Evolutionary conservation across 257 asterid species (phyloP), one percentile per base, ranked within the genome.

Genomic region (Linaria vulgaris): DNA sequence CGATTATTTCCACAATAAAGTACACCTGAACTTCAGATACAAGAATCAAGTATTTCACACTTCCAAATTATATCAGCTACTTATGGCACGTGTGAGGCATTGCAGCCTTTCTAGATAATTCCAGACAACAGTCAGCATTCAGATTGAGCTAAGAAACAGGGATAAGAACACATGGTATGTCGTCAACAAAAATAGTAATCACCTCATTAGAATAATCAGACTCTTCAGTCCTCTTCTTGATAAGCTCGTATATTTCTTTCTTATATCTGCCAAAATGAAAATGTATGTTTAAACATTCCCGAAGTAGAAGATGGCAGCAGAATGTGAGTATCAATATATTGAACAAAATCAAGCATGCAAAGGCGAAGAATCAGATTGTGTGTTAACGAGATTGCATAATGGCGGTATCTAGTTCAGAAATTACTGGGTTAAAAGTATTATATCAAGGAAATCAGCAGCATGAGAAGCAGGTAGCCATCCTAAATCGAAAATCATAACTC

Each of bases 171-270:
- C 7, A 14, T 38, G 6, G 19, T 41, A 53, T 61, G 56, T 15
- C 47, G 16, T 22, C 30, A 27, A 60, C 54, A 48, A 54, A 62
- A 67, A 67, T n/a, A 30, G 30, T 51, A 54, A 69, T 64, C 79
- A 90, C 97, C 97, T 86, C 96, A 69, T 80, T 69, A 23, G 66
- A 34, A 49, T 76, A 63, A 67, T 79, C 95, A 34, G 77, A 71
- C 71, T 88, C 95, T 57, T 81, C 94, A 4, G 83, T 71, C 76
- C 84, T 85, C 82, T 85, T 76, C 85, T 84, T 88, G 64, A 86
- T 87, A 24, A 91, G 95, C 59, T 91, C 95, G 53, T 84, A 91
- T 64, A 91, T 70, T 64, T 88, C 74, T 75, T 78, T 84, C 80
- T 91, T 91, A 78, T 90, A 85, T 55, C 97, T 90, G 89, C 71